Base-by-base conservation (phyloP, 2,329 filamentous ascomycete species). In the Hymenoscyphus infarciens region DNA sequence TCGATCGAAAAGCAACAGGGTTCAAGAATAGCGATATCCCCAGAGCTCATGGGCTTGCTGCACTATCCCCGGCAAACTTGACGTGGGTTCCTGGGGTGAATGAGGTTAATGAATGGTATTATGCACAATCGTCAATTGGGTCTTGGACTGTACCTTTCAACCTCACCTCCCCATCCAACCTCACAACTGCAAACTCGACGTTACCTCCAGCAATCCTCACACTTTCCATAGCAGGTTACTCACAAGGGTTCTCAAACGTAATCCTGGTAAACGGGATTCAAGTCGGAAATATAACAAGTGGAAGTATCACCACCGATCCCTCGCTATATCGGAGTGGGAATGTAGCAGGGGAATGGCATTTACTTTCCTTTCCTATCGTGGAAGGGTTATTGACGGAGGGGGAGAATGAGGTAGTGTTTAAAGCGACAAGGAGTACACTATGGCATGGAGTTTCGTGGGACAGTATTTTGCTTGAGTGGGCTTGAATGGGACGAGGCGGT, bases 81-180 rank as follows among this genome's bases (percentile, higher is more conserved):
- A 79, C 75, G 0, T 83, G 76, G 66, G 78, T 73, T 0, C 69
- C 81, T 13, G 79, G 79, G 2, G 61, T 67, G 56, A 76, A 72
- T 19, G 69, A 70, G 4, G 72, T 73, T 1, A 66, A 69, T 0
- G 80, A 83, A 61, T 83, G 81, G 81, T 82, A 77, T 63, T 83
- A 81, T 60, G 80, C 75, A 0, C 80, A 81, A 31, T 66, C 64
- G 7, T 60, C 63, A 25, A 58, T 66, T 3, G 66, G 66, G 38
- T 52, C 58, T n/a, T 66, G 64, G 64, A 61, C 60, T 22, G 38
- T 67, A 4, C 25, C 55, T 53, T 67, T 66, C 42, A 56, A 52
- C 10, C 16, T 52, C 45, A 52, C 45, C 11, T 15, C 35, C n/a
- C 10, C n/a, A 2, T 49, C 45, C 8, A 35, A 66, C 5, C 42